Conservation (phyloP, 1,284 basidiomycete species). For the Golubevia pallescens region DNA sequence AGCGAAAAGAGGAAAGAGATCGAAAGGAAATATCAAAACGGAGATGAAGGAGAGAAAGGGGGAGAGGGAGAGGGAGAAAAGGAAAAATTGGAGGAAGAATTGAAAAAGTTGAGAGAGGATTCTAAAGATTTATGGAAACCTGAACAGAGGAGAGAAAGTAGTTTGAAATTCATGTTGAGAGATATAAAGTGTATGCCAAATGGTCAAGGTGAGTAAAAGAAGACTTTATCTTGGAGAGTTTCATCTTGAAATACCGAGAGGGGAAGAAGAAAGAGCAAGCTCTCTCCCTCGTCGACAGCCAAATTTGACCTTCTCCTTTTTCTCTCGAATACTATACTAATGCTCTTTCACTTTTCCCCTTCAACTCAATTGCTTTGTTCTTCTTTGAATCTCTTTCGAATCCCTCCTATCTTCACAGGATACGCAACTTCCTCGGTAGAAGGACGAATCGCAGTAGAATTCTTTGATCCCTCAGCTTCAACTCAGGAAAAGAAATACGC, state of each 20-base stretch:
- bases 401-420: conserved; percentile 69
- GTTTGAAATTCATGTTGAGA: conserved; percentile 92
- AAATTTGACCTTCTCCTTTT: conserved; percentile 2
- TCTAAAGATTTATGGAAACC: conserved; percentile 17
- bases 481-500: conserved; percentile 88
- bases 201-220: conserved; percentile 77
- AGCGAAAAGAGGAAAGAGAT: no score
- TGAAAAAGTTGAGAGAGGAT: not conserved
- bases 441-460: conserved; percentile 94
- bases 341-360: no score
- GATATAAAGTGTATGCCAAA: conserved; percentile 88
- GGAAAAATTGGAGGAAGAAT: no score
- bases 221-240: not conserved
- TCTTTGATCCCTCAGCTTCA: conserved; percentile 81
- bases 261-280: no score
- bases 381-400: not conserved
- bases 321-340: not conserved
- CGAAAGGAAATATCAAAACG: conserved; percentile 16
- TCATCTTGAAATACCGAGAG: conserved; percentile 8
- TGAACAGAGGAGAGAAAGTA: conserved; percentile 81
- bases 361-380: not conserved
- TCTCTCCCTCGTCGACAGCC: no score
- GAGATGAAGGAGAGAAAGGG: conserved; percentile 13
- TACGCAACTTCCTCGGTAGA: conserved; percentile 94
- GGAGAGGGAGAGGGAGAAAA: conserved; percentile 13